Evolutionary conservation across 495 filamentous ascomycete genomes (phyloP).

Genomic region (Aspergillus indologenus): DNA sequence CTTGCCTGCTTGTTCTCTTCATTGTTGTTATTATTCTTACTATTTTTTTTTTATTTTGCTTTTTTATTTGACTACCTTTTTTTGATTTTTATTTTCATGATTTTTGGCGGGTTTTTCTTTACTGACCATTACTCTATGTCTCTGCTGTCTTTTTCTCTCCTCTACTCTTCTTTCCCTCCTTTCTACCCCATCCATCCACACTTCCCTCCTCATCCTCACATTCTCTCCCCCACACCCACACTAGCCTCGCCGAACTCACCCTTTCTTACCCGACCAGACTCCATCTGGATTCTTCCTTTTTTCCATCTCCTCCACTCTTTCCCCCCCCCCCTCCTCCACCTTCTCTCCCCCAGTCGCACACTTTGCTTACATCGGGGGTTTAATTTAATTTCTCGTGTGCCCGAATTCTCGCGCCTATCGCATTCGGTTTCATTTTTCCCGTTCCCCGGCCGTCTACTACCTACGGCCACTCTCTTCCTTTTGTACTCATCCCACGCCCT

Average conservation of each 20-base stretch:
- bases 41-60: background rate
- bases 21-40: background rate
- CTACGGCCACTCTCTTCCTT: background rate
- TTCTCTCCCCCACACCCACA: background rate
- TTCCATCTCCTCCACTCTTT: conserved; percentile 1
- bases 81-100: background rate
- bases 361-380: conserved; percentile 2
- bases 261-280: conserved; percentile 4
- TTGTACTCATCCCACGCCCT: conserved; percentile 10
- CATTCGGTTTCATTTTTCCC: conserved; percentile 4
- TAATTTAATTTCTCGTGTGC: background rate
- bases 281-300: conserved; percentile 8
- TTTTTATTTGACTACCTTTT: background rate
- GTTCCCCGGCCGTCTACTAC: conserved; percentile 1
- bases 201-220: background rate
- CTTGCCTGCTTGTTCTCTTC: background rate
- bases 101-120: no score
- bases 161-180: background rate
- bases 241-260: background rate
- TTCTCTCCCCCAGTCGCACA: conserved; percentile 1
- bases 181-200: background rate
- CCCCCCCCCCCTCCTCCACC: background rate
- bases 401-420: background rate
- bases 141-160: background rate
- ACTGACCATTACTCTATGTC: no score